Evolutionary conservation across 371 early-diverging fungal genomes (phyloP).

Genomic region (Umbelopsis sp.): DNA sequence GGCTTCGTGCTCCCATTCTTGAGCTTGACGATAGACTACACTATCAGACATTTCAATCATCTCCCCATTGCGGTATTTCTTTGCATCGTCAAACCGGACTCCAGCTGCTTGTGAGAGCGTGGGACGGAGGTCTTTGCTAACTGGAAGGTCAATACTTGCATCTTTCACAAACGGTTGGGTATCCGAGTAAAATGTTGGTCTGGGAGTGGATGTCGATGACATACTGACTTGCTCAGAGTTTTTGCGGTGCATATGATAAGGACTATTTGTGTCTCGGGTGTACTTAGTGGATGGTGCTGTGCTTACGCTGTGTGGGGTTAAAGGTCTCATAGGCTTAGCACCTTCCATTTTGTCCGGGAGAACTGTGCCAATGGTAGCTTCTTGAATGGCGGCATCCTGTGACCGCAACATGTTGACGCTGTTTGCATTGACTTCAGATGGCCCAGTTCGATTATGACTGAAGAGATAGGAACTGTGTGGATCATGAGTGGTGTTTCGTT

Average conservation of each 20-base stretch:
- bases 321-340: conserved; percentile 1
- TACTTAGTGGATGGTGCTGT: background rate
- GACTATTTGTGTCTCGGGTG: conserved; percentile 2
- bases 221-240: conserved; percentile 7
- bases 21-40: conserved; percentile 11
- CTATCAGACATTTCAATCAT: background rate
- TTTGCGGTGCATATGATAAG: background rate
- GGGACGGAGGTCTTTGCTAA: background rate
- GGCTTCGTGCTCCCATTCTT: conserved; percentile 17
- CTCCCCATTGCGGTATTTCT: background rate
- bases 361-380: background rate
- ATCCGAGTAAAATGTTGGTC: background rate
- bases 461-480: conserved; percentile 1
- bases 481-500: background rate
- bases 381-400: background rate
- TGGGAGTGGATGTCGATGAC: background rate
- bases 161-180: background rate
- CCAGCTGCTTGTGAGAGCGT: conserved; percentile 11
- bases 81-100: background rate
- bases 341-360: conserved; percentile 10
- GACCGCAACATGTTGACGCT: background rate
- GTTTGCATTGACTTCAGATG: background rate
- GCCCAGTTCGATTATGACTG: conserved; percentile 5
- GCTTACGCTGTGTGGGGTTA: background rate
- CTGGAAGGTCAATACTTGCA: conserved; percentile 1